These are phyloP conservation scores for Cicer cuneatum DNA, from an alignment of 306 rosid species.

Conservation along the genomic window DNA sequence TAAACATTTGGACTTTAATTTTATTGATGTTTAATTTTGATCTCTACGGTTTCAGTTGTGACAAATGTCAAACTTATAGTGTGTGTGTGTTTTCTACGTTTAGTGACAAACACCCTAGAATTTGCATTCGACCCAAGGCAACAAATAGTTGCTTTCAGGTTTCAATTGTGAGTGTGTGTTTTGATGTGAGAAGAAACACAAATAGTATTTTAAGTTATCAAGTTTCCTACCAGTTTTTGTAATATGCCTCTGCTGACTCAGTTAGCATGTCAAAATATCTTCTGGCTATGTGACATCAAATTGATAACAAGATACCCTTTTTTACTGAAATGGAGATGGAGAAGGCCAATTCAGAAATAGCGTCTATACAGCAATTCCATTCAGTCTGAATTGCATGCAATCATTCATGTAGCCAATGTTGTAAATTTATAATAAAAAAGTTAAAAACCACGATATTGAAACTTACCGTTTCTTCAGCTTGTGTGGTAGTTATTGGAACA, in stretches of 20 bases:
- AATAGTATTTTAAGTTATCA: background rate
- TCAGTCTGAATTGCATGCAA: constrained; percentile 16
- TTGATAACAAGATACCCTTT: background rate
- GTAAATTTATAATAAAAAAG: background rate
- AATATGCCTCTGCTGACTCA: constrained; percentile 3
- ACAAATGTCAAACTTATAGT: constrained; percentile 13
- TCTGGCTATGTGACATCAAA: background rate
- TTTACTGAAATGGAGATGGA: constrained; percentile 1
- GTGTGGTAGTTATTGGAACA: constrained; percentile 4
- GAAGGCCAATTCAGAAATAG: constrained; percentile 2
- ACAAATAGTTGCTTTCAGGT: background rate
- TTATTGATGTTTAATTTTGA: constrained; percentile 26
- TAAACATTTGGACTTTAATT: background rate
- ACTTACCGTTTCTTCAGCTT: background rate
- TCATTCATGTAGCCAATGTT: background rate
- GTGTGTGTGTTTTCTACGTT: background rate
- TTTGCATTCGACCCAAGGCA: background rate
- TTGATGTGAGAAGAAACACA: background rate
- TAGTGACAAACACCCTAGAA: background rate
- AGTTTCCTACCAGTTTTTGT: constrained; percentile 23
- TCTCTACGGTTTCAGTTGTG: constrained; percentile 18
- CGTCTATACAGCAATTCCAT: background rate
- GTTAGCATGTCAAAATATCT: background rate
- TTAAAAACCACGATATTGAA: background rate
- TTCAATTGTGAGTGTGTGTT: background rate